phyloP scores from a whole-genome alignment of 805 yeast genomes.

The Pichia deserticola region DNA sequence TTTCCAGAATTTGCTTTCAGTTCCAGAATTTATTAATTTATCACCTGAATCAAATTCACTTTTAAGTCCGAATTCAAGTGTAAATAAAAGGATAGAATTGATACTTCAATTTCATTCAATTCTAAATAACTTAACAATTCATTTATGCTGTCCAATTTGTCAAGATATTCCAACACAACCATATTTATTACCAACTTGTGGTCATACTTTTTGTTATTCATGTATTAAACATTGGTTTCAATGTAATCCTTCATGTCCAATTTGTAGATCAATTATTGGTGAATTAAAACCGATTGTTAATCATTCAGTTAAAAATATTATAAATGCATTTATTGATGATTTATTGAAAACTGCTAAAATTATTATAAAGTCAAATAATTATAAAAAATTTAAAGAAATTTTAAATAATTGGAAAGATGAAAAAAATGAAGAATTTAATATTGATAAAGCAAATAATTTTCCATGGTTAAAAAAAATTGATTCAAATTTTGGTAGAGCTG shows the following conservation, averaged over 20 bases:
- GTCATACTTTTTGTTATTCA: constrained; percentile 68
- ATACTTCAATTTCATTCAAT: background rate
- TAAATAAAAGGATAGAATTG: background rate
- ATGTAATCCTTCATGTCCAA: constrained; percentile 55
- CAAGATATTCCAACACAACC: constrained; percentile 65
- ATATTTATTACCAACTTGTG: constrained; percentile 49
- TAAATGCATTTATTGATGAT: constrained; percentile 33
- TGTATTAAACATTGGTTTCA: constrained; percentile 60
- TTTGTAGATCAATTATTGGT: constrained; percentile 47
- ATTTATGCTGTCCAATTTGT: constrained; percentile 54
- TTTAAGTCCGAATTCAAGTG: background rate
- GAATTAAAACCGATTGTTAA: constrained; percentile 45
- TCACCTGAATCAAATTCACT: no score
- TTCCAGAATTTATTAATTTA: background rate
- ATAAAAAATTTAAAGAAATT: background rate
- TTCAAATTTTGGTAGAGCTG: constrained; percentile 39
- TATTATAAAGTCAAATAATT: background rate
- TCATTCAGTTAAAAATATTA: constrained; percentile 40
- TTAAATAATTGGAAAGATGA: constrained; percentile 21
- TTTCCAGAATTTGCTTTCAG: background rate
- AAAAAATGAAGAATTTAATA: constrained; percentile 30
- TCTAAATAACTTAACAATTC: constrained; percentile 1
- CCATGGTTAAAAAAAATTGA: constrained; percentile 45
- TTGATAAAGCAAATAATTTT: constrained; percentile 28
- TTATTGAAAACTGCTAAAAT: background rate